phyloP scores from a whole-genome alignment of 2,329 filamentous ascomycete species.

The Zymoseptoria tritici region DNA sequence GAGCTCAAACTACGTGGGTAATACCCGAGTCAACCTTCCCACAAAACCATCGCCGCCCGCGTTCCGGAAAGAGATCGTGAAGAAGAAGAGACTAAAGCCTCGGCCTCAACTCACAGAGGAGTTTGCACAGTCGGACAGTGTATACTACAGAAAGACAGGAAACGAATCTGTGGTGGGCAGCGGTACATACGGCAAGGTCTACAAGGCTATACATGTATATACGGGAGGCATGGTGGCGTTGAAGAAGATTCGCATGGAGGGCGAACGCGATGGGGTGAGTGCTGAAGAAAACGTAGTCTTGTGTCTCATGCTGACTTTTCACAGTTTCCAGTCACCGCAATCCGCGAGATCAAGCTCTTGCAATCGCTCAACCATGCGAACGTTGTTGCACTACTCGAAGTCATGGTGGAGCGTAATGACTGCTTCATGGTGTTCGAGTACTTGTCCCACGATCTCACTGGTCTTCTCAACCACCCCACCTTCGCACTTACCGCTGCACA shows the following conservation, averaged over 20 bases:
- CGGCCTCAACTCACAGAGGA: constrained; percentile 65
- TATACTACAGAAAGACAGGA: constrained; percentile 92
- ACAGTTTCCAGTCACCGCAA: constrained; percentile 76
- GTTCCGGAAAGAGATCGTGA: constrained; percentile 49
- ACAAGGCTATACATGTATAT: constrained; percentile 90
- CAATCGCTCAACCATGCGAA: constrained; percentile 77
- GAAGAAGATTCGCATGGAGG: constrained; percentile 90
- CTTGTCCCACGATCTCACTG: constrained; percentile 89
- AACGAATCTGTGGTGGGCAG: constrained; percentile 95
- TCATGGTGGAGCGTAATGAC: constrained; percentile 98
- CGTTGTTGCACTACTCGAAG: constrained; percentile 75
- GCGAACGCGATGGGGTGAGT: constrained; percentile 68
- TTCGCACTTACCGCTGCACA: constrained; percentile 79
- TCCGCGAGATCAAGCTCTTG: constrained; percentile 85
- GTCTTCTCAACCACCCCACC: constrained; percentile 85
- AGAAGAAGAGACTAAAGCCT: constrained; percentile 62
- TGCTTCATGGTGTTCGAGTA: constrained; percentile 99
- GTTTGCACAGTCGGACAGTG: constrained; percentile 71
- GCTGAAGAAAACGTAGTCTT: background rate
- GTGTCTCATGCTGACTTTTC: constrained; percentile 21
- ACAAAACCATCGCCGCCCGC: constrained; percentile 14
- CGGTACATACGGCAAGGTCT: constrained; percentile 92
- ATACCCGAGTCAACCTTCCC: constrained; percentile 21
- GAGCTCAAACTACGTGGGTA: constrained; percentile 28
- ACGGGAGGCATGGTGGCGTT: constrained; percentile 75